Conservation (phyloP, 805 yeast species). For the Saturnispora sanitii region DNA sequence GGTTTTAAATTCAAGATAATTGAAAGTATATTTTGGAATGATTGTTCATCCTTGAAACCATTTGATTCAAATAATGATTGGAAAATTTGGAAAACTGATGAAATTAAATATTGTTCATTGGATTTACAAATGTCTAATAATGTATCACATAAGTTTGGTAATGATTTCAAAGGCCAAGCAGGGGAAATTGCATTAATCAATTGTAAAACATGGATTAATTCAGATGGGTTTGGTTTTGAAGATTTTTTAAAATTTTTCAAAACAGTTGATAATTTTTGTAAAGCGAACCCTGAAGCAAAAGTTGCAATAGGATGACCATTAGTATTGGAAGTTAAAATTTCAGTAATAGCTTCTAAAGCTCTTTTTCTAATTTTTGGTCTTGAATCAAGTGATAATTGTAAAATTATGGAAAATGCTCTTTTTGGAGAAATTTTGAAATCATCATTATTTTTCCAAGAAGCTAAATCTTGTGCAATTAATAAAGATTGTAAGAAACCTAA, state of each 20-base stretch:
- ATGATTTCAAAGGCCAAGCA: slow-evolving; percentile 70
- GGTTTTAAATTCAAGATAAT: slow-evolving; percentile 76
- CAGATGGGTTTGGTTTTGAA: slow-evolving; percentile 39
- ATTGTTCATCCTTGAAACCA: slow-evolving; percentile 42
- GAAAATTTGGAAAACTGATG: slow-evolving; percentile 74
- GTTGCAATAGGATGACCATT: slow-evolving; percentile 71
- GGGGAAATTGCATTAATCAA: slow-evolving; percentile 63
- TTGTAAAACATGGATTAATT: slow-evolving; percentile 68
- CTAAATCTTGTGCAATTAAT: slow-evolving; percentile 68
- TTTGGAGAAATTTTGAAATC: slow-evolving; percentile 55
- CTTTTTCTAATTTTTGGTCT: slow-evolving; percentile 94
- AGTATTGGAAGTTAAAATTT: slow-evolving; percentile 57
- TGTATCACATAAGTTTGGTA: slow-evolving; percentile 66
- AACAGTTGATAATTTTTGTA: slow-evolving; percentile 33
- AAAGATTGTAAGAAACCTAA: slow-evolving; percentile 78
- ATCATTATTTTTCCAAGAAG: slow-evolving; percentile 58
- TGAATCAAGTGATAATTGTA: slow-evolving; percentile 73
- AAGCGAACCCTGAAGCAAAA: slow-evolving; percentile 57
- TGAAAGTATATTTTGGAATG: slow-evolving; percentile 53
- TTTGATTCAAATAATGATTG: slow-evolving; percentile 66
- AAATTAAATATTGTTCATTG: slow-evolving; percentile 75
- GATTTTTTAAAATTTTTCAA: slow-evolving; percentile 34
- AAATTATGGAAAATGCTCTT: slow-evolving; percentile 68
- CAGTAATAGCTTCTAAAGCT: slow-evolving; percentile 79
- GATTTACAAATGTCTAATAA: slow-evolving; percentile 69